Evolutionary conservation across 495 filamentous ascomycete species (phyloP).

Genomic region (Penicillium cataractarum): DNA sequence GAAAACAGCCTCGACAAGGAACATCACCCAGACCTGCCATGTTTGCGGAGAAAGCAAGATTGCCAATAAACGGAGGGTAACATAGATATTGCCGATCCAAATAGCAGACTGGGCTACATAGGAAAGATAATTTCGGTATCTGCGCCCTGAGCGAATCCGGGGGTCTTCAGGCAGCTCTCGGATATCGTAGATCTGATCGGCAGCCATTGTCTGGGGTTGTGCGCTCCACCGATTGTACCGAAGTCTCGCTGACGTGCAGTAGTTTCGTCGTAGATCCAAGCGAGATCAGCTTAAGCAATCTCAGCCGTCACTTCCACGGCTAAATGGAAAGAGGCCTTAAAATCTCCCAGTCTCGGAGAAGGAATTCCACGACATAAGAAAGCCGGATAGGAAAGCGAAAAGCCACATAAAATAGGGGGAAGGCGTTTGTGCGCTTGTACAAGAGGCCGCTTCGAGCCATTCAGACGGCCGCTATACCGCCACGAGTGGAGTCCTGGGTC

Average conservation of each 20-base stretch:
- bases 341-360: not conserved
- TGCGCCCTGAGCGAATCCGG: constrained; percentile 18
- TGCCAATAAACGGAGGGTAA: constrained; percentile 24
- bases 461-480: constrained; percentile 15
- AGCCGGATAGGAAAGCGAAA: not conserved
- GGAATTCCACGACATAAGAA: not conserved
- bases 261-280: not conserved
- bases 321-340: not conserved
- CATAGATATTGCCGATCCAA: constrained; percentile 31
- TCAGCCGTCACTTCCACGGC: not conserved
- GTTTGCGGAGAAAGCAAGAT: constrained; percentile 18
- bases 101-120: constrained; percentile 27
- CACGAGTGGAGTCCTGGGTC: constrained; percentile 20
- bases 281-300: not conserved
- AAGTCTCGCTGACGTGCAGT: not conserved
- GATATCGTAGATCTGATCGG: constrained; percentile 20
- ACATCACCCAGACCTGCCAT: constrained; percentile 40
- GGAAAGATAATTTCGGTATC: constrained; percentile 29
- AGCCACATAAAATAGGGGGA: constrained; percentile 14
- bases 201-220: constrained; percentile 7
- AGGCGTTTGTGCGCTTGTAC: constrained; percentile 19
- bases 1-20: constrained; percentile 33
- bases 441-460: constrained; percentile 9
- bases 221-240: not conserved
- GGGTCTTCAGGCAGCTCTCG: constrained; percentile 30